These are phyloP conservation scores for Boeremia exigua DNA, from an alignment of 2,329 filamentous ascomycete species.

Conservation along the genomic window DNA sequence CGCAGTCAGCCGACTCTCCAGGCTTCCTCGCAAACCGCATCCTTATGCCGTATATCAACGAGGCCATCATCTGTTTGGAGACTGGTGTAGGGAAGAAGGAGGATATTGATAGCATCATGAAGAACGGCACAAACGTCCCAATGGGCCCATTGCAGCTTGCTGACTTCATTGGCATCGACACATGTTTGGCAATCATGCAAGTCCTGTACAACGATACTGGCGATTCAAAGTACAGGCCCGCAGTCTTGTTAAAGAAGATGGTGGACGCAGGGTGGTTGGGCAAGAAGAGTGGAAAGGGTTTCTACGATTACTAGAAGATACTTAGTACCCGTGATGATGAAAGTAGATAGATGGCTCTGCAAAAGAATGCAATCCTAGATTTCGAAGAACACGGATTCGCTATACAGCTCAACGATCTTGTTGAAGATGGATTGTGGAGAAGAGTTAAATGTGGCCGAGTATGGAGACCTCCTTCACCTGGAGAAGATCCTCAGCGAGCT, in stretches of 20 bases:
- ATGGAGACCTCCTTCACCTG: too few species aligned
- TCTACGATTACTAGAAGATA: constrained; percentile 76
- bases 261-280: constrained; percentile 97
- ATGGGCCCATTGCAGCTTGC: constrained; percentile 95
- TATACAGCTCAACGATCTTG: too few species aligned
- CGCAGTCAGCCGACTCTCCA: constrained; percentile 85
- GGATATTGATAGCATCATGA: constrained; percentile 98
- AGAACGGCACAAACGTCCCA: constrained; percentile 97
- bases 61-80: constrained; percentile 94
- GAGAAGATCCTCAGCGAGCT: too few species aligned
- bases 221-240: constrained; percentile 93
- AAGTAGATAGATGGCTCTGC: too few species aligned
- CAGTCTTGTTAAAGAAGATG: constrained; percentile 89
- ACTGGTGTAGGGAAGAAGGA: constrained; percentile 88
- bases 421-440: too few species aligned
- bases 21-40: constrained; percentile 97
- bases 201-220: constrained; percentile 90
- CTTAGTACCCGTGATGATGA: too few species aligned
- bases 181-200: constrained; percentile 95
- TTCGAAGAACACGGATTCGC: too few species aligned
- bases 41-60: constrained; percentile 99
- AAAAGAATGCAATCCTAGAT: too few species aligned
- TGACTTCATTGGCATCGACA: constrained; percentile 97
- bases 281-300: constrained; percentile 96
- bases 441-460: too few species aligned